Conservation (phyloP, 768 basidiomycete species). For the Suillus paluster region DNA sequence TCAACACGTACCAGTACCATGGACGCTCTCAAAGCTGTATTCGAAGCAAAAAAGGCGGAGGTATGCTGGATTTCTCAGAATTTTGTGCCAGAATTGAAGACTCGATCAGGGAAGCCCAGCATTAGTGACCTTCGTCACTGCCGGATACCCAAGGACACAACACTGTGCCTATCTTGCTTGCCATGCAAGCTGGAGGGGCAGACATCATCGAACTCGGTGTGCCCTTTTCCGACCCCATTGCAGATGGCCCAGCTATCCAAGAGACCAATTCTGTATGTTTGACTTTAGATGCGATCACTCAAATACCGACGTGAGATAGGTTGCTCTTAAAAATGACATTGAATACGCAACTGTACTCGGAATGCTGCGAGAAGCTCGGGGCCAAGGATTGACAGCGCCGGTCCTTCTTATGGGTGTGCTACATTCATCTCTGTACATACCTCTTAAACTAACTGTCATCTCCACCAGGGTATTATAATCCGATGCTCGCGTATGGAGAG, state of each 20-base stretch:
- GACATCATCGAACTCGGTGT: constrained; percentile 94
- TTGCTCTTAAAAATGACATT: constrained; percentile 79
- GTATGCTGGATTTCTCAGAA: constrained; percentile 8
- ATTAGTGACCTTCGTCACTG: constrained; percentile 87
- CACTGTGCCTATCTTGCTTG: constrained; percentile 84
- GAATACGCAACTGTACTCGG: constrained; percentile 74
- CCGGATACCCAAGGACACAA: constrained; percentile 82
- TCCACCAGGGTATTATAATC: constrained; percentile 91
- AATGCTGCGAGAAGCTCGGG: constrained; percentile 78
- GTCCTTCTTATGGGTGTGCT: constrained; percentile 90
- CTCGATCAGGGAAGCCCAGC: constrained; percentile 54
- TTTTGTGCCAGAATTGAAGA: constrained; percentile 11
- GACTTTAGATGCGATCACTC: neutral
- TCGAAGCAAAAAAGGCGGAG: constrained; percentile 27
- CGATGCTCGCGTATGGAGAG: constrained; percentile 93
- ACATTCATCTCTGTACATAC: neutral
- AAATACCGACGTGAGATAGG: constrained; percentile 44
- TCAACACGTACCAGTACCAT: constrained; percentile 13
- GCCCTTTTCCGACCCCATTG: constrained; percentile 94
- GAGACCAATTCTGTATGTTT: constrained; percentile 79
- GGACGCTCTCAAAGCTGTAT: constrained; percentile 35
- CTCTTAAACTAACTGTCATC: constrained; percentile 11
- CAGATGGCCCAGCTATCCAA: constrained; percentile 92
- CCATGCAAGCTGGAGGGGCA: constrained; percentile 89
- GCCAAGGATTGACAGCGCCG: constrained; percentile 77